Evolutionary conservation across 2,329 filamentous ascomycete species (phyloP), one percentile per base, ranked within the genome.

Genomic region (Rugonectria rugulosa): DNA sequence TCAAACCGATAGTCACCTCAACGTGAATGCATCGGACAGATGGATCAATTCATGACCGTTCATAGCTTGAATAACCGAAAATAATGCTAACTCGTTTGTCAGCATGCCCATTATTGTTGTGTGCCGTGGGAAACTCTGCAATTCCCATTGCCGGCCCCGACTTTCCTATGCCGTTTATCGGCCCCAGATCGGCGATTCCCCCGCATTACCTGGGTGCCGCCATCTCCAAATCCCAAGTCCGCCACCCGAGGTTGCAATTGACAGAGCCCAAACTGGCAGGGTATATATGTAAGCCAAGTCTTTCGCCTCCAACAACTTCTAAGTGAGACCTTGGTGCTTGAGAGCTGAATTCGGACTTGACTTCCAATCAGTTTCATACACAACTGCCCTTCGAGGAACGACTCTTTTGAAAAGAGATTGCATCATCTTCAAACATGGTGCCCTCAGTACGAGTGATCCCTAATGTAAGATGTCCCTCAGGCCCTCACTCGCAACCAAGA

Each of bases 361-460:
- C n/a, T n/a, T n/a, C n/a, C n/a, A n/a, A n/a, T n/a, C n/a, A n/a
- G n/a, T n/a, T n/a, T n/a, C n/a, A n/a, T n/a, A n/a, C n/a, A n/a
- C n/a, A n/a, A n/a, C n/a, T n/a, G n/a, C n/a, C n/a, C n/a, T n/a
- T n/a, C n/a, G n/a, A n/a, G 32, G 15, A 24, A 36, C 37, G 27
- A 37, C 15, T 7, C 26, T 7, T 12, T 32, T 38, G 19, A 48
- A 23, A 31, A 17, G 8, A n/a, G 19, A 15, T 14, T 34, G 20
- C 31, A 29, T 45, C 15, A 45, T 24, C 37, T 10, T 23, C 23
- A 48, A 50, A 32, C 41, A 72, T 72, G 69, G 67, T 66, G 6
- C 60, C 68, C 31, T 54, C 70, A 32, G 62, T 73, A 46, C 65
- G 72, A 65, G 64, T 67, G 24, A 51, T 72, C 29, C 73, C 73